These are phyloP conservation scores for Dothideomycetidae sp. DNA, from an alignment of 2,329 filamentous ascomycete genomes.

Conservation along the genomic window DNA sequence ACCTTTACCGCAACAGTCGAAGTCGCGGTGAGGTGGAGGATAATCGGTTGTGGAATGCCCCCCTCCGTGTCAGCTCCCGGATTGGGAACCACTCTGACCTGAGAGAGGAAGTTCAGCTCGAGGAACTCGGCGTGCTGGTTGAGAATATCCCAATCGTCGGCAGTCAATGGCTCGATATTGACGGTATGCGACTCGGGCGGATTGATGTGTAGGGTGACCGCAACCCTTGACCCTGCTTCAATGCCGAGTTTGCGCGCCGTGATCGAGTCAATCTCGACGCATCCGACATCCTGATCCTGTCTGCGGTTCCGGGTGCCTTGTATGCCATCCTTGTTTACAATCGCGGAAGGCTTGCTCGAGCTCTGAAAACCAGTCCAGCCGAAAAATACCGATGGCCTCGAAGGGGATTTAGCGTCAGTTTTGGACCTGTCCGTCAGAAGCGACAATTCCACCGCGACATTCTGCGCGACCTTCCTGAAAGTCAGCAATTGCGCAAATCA, in stretches of 20 bases:
- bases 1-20: constrained; percentile 87
- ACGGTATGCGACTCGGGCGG: constrained; percentile 85
- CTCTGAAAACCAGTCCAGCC: constrained; percentile 98
- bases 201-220: constrained; percentile 62
- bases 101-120: constrained; percentile 81
- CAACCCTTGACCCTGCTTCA: constrained; percentile 65
- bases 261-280: constrained; percentile 77
- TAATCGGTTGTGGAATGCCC: constrained; percentile 58
- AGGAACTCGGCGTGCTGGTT: constrained; percentile 92
- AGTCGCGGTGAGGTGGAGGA: constrained; percentile 84
- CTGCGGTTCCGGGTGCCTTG: constrained; percentile 31
- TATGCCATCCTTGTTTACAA: constrained; percentile 61
- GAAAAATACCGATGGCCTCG: constrained; percentile 53
- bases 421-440: constrained; percentile 30
- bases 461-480: constrained; percentile 64
- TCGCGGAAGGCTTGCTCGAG: constrained; percentile 61
- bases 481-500: constrained; percentile 15
- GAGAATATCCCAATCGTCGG: constrained; percentile 98
- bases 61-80: constrained; percentile 45
- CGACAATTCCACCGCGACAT: constrained; percentile 86
- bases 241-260: constrained; percentile 66
- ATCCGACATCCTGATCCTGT: constrained; percentile 60
- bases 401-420: not conserved
- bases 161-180: constrained; percentile 88
- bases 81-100: constrained; percentile 87